These are phyloP conservation scores for Tilletia horrida DNA, from an alignment of 1,284 basidiomycete genomes.

Conservation along the genomic window DNA sequence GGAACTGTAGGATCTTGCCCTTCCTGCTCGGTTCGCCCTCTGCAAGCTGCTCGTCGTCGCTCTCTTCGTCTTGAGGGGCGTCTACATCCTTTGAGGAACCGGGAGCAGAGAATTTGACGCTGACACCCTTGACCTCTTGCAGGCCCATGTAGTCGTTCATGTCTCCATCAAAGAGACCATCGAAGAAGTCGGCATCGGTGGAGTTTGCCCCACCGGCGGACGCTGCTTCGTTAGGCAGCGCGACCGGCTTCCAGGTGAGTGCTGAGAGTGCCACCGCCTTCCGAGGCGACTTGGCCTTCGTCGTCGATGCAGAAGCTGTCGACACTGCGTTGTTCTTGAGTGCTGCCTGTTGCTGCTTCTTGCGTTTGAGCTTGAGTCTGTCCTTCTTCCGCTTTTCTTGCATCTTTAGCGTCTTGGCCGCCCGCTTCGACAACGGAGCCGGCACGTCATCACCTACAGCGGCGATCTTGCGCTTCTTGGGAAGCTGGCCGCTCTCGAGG, in stretches of 20 bases:
- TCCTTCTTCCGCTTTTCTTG: not conserved
- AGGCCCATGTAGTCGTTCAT: conserved; percentile 50
- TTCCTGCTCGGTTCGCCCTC: conserved; percentile 31
- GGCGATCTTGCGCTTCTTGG: not conserved
- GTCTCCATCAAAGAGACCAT: not conserved
- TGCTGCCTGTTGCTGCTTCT: conserved; percentile 5
- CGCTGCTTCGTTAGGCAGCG: conserved; percentile 5
- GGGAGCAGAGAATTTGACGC: conserved; percentile 35
- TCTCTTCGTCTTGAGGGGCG: not conserved
- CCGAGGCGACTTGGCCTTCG: not conserved
- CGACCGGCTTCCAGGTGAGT: conserved; percentile 12
- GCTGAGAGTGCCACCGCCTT: not conserved
- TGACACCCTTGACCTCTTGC: conserved; percentile 37
- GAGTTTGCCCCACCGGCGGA: conserved; percentile 14
- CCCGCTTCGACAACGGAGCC: not conserved
- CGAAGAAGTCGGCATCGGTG: conserved; percentile 19
- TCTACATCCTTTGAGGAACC: conserved; percentile 16
- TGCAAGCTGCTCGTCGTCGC: conserved; percentile 42
- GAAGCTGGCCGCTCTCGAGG: too few relatives aligned
- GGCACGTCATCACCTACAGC: not conserved
- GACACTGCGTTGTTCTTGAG: not conserved
- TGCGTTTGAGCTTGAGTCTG: not conserved
- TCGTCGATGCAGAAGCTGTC: not conserved
- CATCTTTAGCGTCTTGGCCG: not conserved
- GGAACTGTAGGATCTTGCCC: conserved; percentile 30